These are phyloP conservation scores for Salvia hispanica DNA, from an alignment of 257 asterid genomes.

Conservation along the genomic window DNA sequence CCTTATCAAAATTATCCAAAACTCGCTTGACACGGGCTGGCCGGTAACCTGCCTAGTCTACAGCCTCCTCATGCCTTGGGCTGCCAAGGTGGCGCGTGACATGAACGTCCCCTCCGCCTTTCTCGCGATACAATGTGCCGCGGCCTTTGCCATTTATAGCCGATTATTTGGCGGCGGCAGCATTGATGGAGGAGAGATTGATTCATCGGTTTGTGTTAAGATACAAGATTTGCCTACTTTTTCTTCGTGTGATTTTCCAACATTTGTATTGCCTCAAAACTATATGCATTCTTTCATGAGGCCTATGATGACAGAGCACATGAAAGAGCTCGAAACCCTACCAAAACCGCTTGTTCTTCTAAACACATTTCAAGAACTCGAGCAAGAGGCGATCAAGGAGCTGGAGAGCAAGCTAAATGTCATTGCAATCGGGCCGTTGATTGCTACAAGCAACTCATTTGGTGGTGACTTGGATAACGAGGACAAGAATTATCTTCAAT, in stretches of 20 bases:
- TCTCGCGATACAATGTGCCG: constrained; percentile 52
- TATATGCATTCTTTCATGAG: constrained; percentile 1
- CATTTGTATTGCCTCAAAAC: constrained; percentile 38
- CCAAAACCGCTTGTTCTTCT: constrained; percentile 43
- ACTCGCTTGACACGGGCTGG: constrained; percentile 26
- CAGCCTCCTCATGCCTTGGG: constrained; percentile 56
- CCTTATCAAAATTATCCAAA: constrained; percentile 27
- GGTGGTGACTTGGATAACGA: constrained; percentile 47
- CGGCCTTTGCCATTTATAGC: constrained; percentile 48
- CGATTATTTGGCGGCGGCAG: constrained; percentile 31
- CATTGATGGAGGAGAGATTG: constrained; percentile 21
- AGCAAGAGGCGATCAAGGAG: constrained; percentile 37
- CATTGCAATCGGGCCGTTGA: constrained; percentile 54
- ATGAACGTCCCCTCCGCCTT: constrained; percentile 49
- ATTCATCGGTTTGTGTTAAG: constrained; percentile 16
- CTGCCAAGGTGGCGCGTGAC: constrained; percentile 45
- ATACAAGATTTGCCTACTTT: constrained; percentile 49
- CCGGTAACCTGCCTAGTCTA: constrained; percentile 48
- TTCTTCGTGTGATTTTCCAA: constrained; percentile 42
- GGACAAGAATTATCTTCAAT: constrained; percentile 38
- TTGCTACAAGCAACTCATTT: constrained; percentile 54
- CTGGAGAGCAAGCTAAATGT: constrained; percentile 33
- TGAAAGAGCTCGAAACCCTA: constrained; percentile 38
- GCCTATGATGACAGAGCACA: constrained; percentile 44
- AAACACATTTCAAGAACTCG: constrained; percentile 55